These are phyloP conservation scores for Ramaria rubella DNA, from an alignment of 768 basidiomycete genomes.

Conservation along the genomic window DNA sequence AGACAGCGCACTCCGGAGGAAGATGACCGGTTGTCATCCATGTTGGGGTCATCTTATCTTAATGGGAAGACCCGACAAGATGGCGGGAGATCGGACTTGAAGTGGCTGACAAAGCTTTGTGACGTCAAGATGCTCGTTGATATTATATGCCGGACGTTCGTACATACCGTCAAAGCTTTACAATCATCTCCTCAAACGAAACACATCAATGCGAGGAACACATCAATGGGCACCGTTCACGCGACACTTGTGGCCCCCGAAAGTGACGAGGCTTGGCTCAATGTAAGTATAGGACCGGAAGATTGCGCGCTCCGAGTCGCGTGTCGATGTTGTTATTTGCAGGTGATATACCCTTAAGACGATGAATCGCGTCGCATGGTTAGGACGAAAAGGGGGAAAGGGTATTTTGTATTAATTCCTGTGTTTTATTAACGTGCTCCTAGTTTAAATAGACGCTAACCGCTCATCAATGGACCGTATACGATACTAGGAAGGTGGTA, in stretches of 20 bases:
- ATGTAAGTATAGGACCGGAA: not conserved
- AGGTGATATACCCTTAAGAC: slow-evolving; percentile 7
- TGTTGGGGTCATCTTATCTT: too few relatives aligned
- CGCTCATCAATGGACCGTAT: slow-evolving; percentile 53
- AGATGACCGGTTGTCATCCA: too few relatives aligned
- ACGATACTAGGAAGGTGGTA: slow-evolving; percentile 44
- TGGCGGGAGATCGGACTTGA: too few relatives aligned
- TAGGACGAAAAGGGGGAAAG: slow-evolving; percentile 26
- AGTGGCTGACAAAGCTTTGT: too few relatives aligned
- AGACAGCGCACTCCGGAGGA: too few relatives aligned
- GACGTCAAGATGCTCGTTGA: too few relatives aligned
- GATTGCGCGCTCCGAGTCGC: not conserved
- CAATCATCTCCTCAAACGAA: too few relatives aligned
- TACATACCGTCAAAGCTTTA: too few relatives aligned
- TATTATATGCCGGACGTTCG: too few relatives aligned
- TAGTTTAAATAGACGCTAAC: slow-evolving; percentile 39
- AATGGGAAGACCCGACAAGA: too few relatives aligned
- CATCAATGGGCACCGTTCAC: too few relatives aligned
- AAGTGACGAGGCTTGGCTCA: not conserved
- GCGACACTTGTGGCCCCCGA: not conserved
- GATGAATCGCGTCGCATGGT: slow-evolving; percentile 18
- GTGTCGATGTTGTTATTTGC: not conserved
- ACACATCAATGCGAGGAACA: too few relatives aligned
- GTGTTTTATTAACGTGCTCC: slow-evolving; percentile 9
- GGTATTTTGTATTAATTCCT: not conserved